Evolutionary conservation across 108 stramenopile species (phyloP), one percentile per base, ranked within the genome.

Genomic region (Cyclotella choctawhatcheeana): DNA sequence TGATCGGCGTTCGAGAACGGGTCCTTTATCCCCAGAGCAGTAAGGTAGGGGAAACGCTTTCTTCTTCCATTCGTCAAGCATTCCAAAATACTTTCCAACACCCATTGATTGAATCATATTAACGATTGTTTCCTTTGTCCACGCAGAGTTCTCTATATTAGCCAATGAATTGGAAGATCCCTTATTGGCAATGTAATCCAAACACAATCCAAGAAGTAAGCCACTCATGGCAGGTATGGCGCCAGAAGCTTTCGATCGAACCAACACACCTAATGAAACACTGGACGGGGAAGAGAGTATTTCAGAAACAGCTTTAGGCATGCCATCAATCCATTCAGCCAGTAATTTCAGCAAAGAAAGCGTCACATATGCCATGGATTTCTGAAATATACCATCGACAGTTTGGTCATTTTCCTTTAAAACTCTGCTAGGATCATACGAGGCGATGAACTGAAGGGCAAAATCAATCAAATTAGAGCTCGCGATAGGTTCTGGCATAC

Each of bases 121-220:
- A 34, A 79, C 71, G 29, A 79, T 79, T 5, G 78, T 79, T 31
- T 73, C 78, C 31, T 43, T 68, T 26, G 71, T 79, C 78, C 78
- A 79, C 18, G 78, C 71, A 33, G 71, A 58, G 31, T 68, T 73
- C 44, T 68, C 78, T 51, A 68, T 54, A 58, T 54, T 51, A 5
- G 74, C 20, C 24, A 44, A 5, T 21, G 27, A 25, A 44, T 63
- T 44, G n/a, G 40, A 45, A 24, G 63, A 40, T 2, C 6, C 5
- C 3, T 17, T 53, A 13, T 67, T 63, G 14, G 33, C 20, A 69
- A 89, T 81, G 33, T 82, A 73, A 58, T 88, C 86, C 82, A 93
- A 82, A 22, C 83, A 70, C 26, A 90, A 70, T 10, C 92, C 92
- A 25, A 93, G 76, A 44, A 93, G 53, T 20, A 93, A 58, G 25